Conservation (phyloP, 2,329 filamentous ascomycete genomes). For the Claviceps spartinae region DNA sequence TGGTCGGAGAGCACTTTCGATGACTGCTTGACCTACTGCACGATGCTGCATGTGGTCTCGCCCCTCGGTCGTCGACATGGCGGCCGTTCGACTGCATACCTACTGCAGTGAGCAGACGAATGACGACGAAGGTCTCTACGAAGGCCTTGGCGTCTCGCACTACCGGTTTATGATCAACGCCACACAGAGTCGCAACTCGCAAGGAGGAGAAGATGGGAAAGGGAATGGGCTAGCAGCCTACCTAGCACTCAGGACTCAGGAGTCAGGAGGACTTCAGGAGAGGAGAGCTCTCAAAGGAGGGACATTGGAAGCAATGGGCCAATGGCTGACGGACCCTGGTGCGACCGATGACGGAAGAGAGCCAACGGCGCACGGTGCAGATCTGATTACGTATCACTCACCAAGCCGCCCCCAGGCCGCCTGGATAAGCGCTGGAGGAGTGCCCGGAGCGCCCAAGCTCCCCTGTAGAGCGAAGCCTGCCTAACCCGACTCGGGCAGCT, state of each 20-base stretch:
- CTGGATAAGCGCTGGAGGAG: background rate
- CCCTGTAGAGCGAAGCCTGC: background rate
- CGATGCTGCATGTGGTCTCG: background rate
- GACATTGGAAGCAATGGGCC: background rate
- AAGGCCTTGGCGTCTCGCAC: slow-evolving; percentile 5
- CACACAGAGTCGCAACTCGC: background rate
- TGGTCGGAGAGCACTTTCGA: background rate
- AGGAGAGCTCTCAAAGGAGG: too few species aligned
- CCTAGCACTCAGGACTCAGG: too few species aligned
- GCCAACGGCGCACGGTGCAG: background rate
- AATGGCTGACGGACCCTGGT: background rate
- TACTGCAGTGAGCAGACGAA: background rate
- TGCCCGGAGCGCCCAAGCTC: background rate
- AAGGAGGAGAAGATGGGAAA: background rate
- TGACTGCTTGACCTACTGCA: background rate
- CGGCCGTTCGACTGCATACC: background rate
- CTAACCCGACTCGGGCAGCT: background rate
- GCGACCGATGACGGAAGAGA: background rate
- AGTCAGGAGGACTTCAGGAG: too few species aligned
- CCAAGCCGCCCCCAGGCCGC: background rate
- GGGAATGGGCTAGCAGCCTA: too few species aligned
- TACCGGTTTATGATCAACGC: slow-evolving; percentile 2
- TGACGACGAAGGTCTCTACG: background rate
- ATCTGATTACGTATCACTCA: background rate
- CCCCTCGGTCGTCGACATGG: background rate